A percentile compares a stretch with the other conserved stretches of the same genome.
These are phyloP conservation scores for Populus ilicifolia DNA, from an alignment of 345 rosid genomes.

Conservation along the genomic window DNA sequence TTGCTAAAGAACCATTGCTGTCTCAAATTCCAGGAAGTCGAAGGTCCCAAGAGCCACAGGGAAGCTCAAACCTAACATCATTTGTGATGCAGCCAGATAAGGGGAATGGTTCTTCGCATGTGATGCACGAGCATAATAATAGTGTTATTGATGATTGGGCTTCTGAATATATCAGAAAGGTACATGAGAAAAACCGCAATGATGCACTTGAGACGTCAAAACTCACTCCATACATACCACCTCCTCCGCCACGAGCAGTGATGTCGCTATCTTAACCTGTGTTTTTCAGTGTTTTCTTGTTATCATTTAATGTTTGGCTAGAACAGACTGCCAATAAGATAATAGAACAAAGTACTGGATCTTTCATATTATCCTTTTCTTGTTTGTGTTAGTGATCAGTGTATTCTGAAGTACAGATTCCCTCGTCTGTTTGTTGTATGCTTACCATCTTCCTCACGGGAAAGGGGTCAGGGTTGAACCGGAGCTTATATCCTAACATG, in stretches of 20 bases:
- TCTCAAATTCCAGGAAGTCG: constrained; percentile 14
- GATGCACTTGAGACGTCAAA: constrained; percentile 9
- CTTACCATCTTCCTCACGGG: no score
- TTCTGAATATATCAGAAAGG: constrained; percentile 38
- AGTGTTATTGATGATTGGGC: constrained; percentile 29
- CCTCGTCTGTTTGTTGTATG: neutral
- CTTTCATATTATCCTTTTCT: neutral
- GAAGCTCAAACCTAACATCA: constrained; percentile 25
- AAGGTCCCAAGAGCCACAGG: constrained; percentile 26
- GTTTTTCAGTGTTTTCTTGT: neutral
- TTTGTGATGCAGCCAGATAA: constrained; percentile 38
- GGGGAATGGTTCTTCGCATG: constrained; percentile 16
- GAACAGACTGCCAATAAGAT: neutral
- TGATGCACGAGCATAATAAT: constrained; percentile 14
- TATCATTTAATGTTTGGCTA: neutral
- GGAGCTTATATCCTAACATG: neutral
- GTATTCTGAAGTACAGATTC: neutral
- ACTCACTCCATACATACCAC: constrained; percentile 17
- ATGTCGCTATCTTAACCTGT: constrained; percentile 10
- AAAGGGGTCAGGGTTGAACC: neutral
- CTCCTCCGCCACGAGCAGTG: constrained; percentile 33
- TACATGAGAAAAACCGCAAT: constrained; percentile 40
- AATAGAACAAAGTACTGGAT: neutral
- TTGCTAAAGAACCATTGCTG: constrained; percentile 11
- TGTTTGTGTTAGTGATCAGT: neutral